A percentile compares a stretch with the other conserved stretches of the same genome.
phyloP scores from a whole-genome alignment of 805 yeast species.

The Blastobotrys parvus region DNA sequence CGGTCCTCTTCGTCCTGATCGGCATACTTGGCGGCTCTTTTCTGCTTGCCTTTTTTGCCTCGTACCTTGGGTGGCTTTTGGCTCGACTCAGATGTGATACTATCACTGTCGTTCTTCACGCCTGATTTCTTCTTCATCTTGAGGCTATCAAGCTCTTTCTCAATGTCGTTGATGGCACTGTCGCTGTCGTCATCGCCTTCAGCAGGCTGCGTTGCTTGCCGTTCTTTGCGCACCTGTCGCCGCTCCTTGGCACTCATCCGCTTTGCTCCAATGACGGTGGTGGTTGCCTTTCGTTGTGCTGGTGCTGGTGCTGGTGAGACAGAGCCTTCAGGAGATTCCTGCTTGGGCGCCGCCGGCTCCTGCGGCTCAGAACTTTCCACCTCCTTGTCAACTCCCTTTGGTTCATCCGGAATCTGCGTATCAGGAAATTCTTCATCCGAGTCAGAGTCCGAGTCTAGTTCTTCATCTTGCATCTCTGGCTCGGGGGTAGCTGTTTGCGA shows the following conservation, averaged over 20 bases:
- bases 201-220: constrained; percentile 3
- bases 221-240: constrained; percentile 11
- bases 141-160: constrained; percentile 22
- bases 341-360: constrained; percentile 2
- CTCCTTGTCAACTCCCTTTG: constrained; percentile 2
- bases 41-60: constrained; percentile 79
- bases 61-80: constrained; percentile 41
- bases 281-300: not conserved
- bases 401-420: constrained; percentile 16
- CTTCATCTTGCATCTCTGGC: constrained; percentile 17
- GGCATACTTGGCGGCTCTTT: constrained; percentile 74
- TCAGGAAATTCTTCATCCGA: constrained; percentile 24
- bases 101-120: constrained; percentile 3
- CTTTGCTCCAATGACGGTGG: constrained; percentile 2
- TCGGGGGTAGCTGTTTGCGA: not conserved
- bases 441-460: constrained; percentile 7
- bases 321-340: not conserved
- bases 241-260: constrained; percentile 17
- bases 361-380: constrained; percentile 2
- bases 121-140: constrained; percentile 3
- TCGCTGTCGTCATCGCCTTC: constrained; percentile 7
- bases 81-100: constrained; percentile 11
- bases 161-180: constrained; percentile 18
- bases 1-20: constrained; percentile 92
- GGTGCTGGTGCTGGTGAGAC: constrained; percentile 1